A percentile compares a stretch with the other conserved stretches of the same genome.
These are phyloP conservation scores for Globisporangium takayamanum DNA, from an alignment of 352 stramenopile species.

Conservation along the genomic window DNA sequence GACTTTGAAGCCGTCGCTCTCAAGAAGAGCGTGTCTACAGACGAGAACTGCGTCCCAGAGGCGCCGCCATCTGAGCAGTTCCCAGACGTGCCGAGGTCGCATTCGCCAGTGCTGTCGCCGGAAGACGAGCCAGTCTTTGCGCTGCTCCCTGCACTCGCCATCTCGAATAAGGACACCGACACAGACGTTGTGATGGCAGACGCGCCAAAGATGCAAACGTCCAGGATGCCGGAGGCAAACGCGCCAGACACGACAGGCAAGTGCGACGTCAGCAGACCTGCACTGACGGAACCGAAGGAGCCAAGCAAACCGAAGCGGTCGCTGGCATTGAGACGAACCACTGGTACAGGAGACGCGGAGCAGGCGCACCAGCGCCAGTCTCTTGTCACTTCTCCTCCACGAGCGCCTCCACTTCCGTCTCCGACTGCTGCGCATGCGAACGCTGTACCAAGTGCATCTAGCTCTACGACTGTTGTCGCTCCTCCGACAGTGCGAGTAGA, in stretches of 20 bases:
- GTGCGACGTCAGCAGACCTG: background rate
- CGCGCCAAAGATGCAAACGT: background rate
- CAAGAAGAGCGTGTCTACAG: background rate
- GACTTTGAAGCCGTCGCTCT: conserved; percentile 26
- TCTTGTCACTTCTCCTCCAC: too few species aligned
- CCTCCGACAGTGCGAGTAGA: background rate
- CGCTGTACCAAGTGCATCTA: background rate
- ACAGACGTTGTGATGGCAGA: background rate
- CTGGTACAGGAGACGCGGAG: background rate
- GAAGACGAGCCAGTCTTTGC: conserved; percentile 13
- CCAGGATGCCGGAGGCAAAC: too few species aligned
- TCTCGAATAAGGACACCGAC: background rate
- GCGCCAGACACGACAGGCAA: too few species aligned
- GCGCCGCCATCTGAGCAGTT: conserved; percentile 7
- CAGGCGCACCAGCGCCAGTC: background rate
- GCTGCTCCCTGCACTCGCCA: background rate
- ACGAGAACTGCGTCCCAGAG: conserved; percentile 27
- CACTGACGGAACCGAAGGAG: background rate
- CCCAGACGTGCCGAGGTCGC: background rate
- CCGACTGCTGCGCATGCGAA: background rate
- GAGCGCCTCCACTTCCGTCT: background rate
- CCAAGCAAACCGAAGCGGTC: conserved; percentile 7
- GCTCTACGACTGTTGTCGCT: background rate
- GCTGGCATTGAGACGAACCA: conserved; percentile 7
- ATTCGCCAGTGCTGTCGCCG: conserved; percentile 2